Percentiles rank a stretch among this genome's conserved stretches.
These are phyloP conservation scores for Suillus occidentalis DNA, from an alignment of 768 basidiomycete genomes.

Conservation along the genomic window DNA sequence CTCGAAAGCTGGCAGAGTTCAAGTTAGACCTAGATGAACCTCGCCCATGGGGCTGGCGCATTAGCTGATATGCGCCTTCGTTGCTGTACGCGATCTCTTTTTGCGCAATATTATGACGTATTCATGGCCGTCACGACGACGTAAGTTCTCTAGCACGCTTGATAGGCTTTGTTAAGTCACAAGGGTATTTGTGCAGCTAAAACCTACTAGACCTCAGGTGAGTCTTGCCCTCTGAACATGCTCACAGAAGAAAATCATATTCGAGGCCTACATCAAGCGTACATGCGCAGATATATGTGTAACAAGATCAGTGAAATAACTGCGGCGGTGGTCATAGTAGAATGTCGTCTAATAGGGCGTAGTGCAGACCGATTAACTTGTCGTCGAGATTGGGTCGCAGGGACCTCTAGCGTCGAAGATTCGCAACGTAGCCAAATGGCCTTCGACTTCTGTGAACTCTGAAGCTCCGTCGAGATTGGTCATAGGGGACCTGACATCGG, in stretches of 20 bases:
- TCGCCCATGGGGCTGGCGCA: not conserved
- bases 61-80: not conserved
- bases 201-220: no score
- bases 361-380: not conserved
- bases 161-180: not conserved
- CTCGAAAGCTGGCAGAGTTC: slow-evolving; percentile 49
- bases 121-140: not conserved
- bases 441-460: not conserved
- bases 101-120: not conserved
- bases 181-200: no score
- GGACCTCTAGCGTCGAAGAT: not conserved
- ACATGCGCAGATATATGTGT: no score
- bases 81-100: no score
- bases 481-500: not conserved
- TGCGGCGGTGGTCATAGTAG: not conserved
- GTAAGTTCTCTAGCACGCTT: not conserved
- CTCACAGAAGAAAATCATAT: no score
- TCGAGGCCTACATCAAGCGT: no score
- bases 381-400: not conserved
- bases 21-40: not conserved
- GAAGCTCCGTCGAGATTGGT: not conserved
- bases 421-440: not conserved
- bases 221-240: no score
- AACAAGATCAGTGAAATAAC: no score
- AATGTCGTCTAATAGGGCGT: not conserved